A percentile compares a stretch with the other conserved stretches of the same genome.
Conservation (phyloP, 768 basidiomycete genomes). For the Rhodosporidiobolus sp. region DNA sequence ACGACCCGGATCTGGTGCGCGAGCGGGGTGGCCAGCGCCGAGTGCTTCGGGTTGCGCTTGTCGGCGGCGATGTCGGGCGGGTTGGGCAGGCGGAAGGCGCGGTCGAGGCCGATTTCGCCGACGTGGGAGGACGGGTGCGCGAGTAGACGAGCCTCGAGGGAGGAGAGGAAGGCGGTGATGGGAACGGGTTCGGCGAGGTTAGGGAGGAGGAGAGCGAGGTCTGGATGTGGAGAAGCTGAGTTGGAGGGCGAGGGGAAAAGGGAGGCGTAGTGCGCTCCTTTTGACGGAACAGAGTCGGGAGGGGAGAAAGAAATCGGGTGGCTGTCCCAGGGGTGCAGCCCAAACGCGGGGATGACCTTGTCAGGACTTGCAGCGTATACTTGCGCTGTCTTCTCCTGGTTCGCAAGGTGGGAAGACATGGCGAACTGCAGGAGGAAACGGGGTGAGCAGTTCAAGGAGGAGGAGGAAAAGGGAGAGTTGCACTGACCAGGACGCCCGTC, state of each 20-base stretch:
- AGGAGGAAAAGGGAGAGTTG: slow-evolving; percentile 50
- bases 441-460: slow-evolving; percentile 64
- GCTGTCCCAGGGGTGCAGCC: slow-evolving; percentile 90
- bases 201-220: slow-evolving; percentile 54
- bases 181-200: slow-evolving; percentile 69
- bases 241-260: slow-evolving; percentile 56
- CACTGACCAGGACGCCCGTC: slow-evolving; percentile 48
- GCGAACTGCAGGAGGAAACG: slow-evolving; percentile 58
- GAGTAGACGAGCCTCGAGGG: slow-evolving; percentile 60
- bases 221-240: slow-evolving; percentile 35
- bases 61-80: slow-evolving; percentile 50
- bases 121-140: slow-evolving; percentile 71
- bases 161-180: slow-evolving; percentile 58
- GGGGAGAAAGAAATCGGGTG: slow-evolving; percentile 19
- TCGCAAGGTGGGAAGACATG: slow-evolving; percentile 37
- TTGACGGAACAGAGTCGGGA: slow-evolving; percentile 44
- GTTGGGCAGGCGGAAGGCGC: slow-evolving; percentile 68
- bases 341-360: slow-evolving; percentile 75
- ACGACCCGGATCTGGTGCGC: slow-evolving; percentile 77
- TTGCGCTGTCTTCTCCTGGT: slow-evolving; percentile 33
- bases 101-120: slow-evolving; percentile 91
- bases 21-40: slow-evolving; percentile 73
- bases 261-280: slow-evolving; percentile 68
- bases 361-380: slow-evolving; percentile 33
- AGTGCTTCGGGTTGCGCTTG: slow-evolving; percentile 51